phyloP scores from a whole-genome alignment of 352 stramenopile species.

The Pythium monospermum region DNA sequence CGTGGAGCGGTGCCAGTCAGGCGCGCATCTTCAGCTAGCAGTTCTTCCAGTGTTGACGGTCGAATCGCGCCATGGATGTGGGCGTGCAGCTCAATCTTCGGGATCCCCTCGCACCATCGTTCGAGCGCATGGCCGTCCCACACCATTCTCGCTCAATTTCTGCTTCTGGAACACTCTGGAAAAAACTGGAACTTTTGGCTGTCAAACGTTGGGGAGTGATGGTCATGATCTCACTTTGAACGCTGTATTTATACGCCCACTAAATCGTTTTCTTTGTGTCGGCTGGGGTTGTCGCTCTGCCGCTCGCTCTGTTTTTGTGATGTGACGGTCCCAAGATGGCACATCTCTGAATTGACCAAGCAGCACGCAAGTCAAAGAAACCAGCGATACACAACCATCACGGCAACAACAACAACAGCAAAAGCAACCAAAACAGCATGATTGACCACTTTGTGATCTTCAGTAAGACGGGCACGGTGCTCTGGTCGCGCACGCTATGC shows the following conservation, averaged over 20 bases:
- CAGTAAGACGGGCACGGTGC: conserved; percentile 84
- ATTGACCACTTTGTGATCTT: conserved; percentile 93
- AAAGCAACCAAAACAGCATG: no score
- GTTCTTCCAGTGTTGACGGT: conserved; percentile 50
- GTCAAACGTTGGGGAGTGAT: no score
- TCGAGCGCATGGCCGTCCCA: conserved; percentile 24
- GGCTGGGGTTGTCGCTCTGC: no score
- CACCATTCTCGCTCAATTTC: conserved; percentile 7
- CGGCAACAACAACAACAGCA: conserved; percentile 4
- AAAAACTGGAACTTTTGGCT: no score
- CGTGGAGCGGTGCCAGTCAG: conserved; percentile 23
- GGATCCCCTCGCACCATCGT: conserved; percentile 48
- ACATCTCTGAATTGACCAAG: no score
- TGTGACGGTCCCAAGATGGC: no score
- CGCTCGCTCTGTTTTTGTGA: no score
- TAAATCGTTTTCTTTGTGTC: no score
- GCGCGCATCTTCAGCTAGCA: conserved; percentile 48
- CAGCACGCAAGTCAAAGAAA: neutral
- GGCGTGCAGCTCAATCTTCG: conserved; percentile 85
- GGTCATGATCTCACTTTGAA: no score
- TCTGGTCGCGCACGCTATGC: conserved; percentile 87
- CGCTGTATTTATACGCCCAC: no score
- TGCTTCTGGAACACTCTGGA: neutral
- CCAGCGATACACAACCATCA: neutral
- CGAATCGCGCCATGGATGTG: conserved; percentile 86